Conservation (phyloP, 805 yeast species). For the Saturnispora kantuleensis region DNA sequence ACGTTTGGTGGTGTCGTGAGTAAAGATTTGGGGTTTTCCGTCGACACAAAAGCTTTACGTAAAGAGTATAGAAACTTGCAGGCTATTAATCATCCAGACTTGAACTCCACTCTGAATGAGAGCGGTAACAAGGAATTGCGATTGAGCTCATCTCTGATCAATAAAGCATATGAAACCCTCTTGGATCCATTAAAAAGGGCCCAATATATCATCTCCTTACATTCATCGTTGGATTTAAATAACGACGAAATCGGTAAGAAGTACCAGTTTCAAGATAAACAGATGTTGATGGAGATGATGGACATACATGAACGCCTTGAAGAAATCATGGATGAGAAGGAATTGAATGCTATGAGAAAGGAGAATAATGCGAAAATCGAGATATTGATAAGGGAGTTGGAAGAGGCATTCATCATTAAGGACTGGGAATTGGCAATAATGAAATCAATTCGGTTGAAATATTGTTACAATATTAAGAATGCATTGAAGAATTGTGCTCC, state of each 20-base stretch:
- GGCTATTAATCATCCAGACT: constrained; percentile 75
- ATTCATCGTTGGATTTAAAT: constrained; percentile 43
- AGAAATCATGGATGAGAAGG: constrained; percentile 48
- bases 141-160: constrained; percentile 42
- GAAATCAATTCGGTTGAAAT: constrained; percentile 64
- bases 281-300: constrained; percentile 62
- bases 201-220: constrained; percentile 40
- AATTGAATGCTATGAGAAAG: constrained; percentile 38
- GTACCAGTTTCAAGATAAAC: constrained; percentile 33
- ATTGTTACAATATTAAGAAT: constrained; percentile 70
- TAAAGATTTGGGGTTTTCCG: constrained; percentile 37
- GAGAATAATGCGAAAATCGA: constrained; percentile 52
- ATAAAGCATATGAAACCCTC: constrained; percentile 68
- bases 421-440: constrained; percentile 52
- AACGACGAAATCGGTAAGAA: constrained; percentile 45
- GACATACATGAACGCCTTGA: constrained; percentile 81
- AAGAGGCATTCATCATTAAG: constrained; percentile 33
- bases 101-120: constrained; percentile 22
- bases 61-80: constrained; percentile 71
- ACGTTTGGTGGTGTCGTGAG: constrained; percentile 66
- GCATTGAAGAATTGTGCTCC: constrained; percentile 74
- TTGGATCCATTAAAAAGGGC: constrained; percentile 64
- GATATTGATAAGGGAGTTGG: constrained; percentile 35
- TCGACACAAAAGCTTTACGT: constrained; percentile 49
- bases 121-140: constrained; percentile 17